Evolutionary conservation across 768 basidiomycete species (phyloP), one percentile per base, ranked within the genome.

Genomic region (Kwoniella dejecticola): DNA sequence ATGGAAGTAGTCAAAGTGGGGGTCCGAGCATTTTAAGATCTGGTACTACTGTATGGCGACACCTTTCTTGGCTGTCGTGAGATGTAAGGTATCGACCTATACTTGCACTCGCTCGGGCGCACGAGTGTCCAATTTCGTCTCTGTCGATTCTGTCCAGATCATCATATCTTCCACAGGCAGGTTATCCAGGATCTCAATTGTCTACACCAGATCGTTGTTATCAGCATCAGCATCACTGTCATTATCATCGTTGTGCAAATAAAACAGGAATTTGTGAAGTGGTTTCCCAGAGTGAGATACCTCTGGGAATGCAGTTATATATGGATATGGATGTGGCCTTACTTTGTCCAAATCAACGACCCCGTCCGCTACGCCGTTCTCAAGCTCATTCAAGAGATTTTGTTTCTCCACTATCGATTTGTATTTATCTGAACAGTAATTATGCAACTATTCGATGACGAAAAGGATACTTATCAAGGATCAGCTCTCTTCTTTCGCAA

Each of bases 271-370:
- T n/a, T n/a, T n/a, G n/a, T n/a, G n/a, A n/a, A n/a, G n/a, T n/a
- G n/a, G n/a, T n/a, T n/a, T n/a, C n/a, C n/a, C n/a, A n/a, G n/a
- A n/a, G n/a, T n/a, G n/a, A n/a, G n/a, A n/a, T n/a, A n/a, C n/a
- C n/a, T n/a, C n/a, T 38, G 36, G 8, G 36, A 38, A 38, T 8
- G 36, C 36, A 38, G 17, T 17, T 40, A 23, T 41, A 17, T 19
- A 30, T 44, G 2, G 26, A 21, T 17, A 27, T 30, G 3, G 42
- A 12, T 17, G 15, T 17, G 27, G 24, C 69, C 74, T 45, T 31
- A 75, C 77, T 60, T 75, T 48, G 26, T 76, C 71, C 12, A 78
- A 54, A 50, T 72, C 73, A 3, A 64, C 40, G 2, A 75, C 68
- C 19, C 73, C 68, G 8, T 70, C 70, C 7, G 68, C 52, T 1